Conservation (phyloP, 768 basidiomycete species). For the Lentinula sp. region DNA sequence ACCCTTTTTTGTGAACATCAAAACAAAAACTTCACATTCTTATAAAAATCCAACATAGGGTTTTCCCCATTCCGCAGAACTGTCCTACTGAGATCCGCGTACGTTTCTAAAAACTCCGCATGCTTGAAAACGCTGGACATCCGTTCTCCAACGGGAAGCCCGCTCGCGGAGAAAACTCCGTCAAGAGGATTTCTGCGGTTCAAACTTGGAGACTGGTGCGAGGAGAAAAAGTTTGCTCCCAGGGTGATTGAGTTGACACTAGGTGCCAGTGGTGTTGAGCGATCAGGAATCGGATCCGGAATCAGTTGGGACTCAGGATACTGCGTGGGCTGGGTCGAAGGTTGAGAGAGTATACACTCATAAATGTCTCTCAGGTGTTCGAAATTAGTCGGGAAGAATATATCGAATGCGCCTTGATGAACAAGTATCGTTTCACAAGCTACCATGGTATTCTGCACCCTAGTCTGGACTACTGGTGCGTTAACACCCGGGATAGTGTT, state of each 20-base stretch:
- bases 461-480: slow-evolving; percentile 94
- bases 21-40: slow-evolving; percentile 92
- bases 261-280: slow-evolving; percentile 46
- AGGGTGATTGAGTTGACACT: slow-evolving; percentile 44
- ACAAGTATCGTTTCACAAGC: slow-evolving; percentile 90
- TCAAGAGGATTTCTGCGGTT: slow-evolving; percentile 60
- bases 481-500: slow-evolving; percentile 73
- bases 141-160: slow-evolving; percentile 74
- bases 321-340: slow-evolving; percentile 20
- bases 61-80: slow-evolving; percentile 77
- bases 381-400: slow-evolving; percentile 96
- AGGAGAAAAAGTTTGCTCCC: slow-evolving; percentile 68
- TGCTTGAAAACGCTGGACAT: slow-evolving; percentile 85
- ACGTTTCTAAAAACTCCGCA: slow-evolving; percentile 82
- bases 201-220: slow-evolving; percentile 50
- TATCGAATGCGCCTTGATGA: slow-evolving; percentile 94
- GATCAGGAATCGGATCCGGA: slow-evolving; percentile 26
- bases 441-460: slow-evolving; percentile 77
- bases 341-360: slow-evolving; percentile 69
- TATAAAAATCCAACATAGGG: slow-evolving; percentile 83
- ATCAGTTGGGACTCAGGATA: background rate
- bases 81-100: slow-evolving; percentile 70
- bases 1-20: slow-evolving; percentile 22
- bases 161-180: slow-evolving; percentile 68
- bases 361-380: slow-evolving; percentile 84